Percentiles rank a stretch among this genome's conserved stretches.
These are phyloP conservation scores for Tulasnella sp. DNA, from an alignment of 768 basidiomycete species.

Conservation along the genomic window DNA sequence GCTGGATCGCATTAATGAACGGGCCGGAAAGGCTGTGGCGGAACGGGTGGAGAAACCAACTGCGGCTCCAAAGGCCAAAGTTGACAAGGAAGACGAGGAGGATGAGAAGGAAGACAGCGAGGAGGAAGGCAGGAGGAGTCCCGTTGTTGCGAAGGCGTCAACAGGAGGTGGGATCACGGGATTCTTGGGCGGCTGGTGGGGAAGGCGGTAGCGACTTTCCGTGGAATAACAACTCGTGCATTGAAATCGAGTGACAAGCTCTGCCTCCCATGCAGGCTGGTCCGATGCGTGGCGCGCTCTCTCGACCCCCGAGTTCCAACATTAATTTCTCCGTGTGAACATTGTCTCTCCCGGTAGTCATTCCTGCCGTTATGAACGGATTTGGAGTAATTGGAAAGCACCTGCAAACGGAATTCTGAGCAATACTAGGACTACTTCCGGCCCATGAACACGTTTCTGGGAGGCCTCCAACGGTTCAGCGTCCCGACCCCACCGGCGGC, in stretches of 20 bases:
- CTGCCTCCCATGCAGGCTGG: not conserved
- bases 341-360: too few species aligned
- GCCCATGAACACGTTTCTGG: too few species aligned
- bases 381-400: too few species aligned
- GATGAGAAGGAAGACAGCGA: conserved; percentile 45
- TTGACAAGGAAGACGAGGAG: conserved; percentile 45
- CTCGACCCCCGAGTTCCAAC: not conserved
- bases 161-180: conserved; percentile 57
- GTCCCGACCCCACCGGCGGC: not conserved
- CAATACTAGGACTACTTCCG: too few species aligned
- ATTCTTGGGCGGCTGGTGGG: conserved; percentile 83
- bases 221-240: not conserved
- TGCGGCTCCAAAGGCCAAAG: not conserved
- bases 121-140: not conserved
- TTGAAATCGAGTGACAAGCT: not conserved
- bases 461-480: not conserved
- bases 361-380: too few species aligned
- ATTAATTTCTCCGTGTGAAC: not conserved
- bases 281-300: not conserved
- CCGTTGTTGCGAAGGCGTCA: conserved; percentile 33
- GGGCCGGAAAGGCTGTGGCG: conserved; percentile 56
- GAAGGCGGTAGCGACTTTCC: conserved; percentile 34
- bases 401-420: too few species aligned
- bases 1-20: conserved; percentile 67
- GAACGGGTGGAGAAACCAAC: not conserved